A percentile compares a stretch with the other conserved stretches of the same genome.
phyloP scores from a whole-genome alignment of 2,329 filamentous ascomycete genomes.

The Coniosporium tulheliwenetii region DNA sequence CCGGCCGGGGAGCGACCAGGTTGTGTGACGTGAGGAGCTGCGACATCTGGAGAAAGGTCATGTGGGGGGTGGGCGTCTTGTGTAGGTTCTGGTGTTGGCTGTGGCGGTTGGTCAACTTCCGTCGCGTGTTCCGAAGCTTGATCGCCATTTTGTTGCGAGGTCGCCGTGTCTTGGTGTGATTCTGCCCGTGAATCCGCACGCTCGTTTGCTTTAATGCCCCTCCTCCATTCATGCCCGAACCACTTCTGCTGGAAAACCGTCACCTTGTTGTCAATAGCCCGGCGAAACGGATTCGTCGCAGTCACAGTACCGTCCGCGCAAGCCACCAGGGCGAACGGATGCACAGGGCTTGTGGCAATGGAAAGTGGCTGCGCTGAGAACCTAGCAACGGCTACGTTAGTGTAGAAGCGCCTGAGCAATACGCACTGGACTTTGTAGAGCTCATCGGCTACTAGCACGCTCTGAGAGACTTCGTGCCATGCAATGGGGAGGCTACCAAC shows the following conservation, averaged over 20 bases:
- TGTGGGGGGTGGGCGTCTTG: not conserved
- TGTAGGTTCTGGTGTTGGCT: not conserved
- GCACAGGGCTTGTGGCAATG: slow-evolving; percentile 33
- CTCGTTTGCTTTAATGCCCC: slow-evolving; percentile 1
- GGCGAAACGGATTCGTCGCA: slow-evolving; percentile 34
- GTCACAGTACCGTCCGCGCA: slow-evolving; percentile 35
- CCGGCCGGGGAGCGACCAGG: not conserved
- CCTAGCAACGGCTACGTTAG: slow-evolving; percentile 21
- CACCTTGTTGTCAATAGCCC: slow-evolving; percentile 33
- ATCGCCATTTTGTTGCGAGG: no score
- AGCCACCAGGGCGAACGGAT: slow-evolving; percentile 38
- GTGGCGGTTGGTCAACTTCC: not conserved
- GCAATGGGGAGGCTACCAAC: slow-evolving; percentile 30
- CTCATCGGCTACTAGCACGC: slow-evolving; percentile 39
- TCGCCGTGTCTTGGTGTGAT: no score
- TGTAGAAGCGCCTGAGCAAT: slow-evolving; percentile 38
- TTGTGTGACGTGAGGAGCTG: not conserved
- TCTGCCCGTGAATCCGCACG: no score
- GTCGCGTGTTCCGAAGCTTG: not conserved
- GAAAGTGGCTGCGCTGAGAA: slow-evolving; percentile 20
- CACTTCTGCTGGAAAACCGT: slow-evolving; percentile 38
- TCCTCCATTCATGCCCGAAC: slow-evolving; percentile 42
- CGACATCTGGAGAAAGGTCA: not conserved
- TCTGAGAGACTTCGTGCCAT: slow-evolving; percentile 40
- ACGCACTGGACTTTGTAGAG: slow-evolving; percentile 31